These are phyloP conservation scores for Prunella vulgaris DNA, from an alignment of 257 asterid species.

Conservation along the genomic window DNA sequence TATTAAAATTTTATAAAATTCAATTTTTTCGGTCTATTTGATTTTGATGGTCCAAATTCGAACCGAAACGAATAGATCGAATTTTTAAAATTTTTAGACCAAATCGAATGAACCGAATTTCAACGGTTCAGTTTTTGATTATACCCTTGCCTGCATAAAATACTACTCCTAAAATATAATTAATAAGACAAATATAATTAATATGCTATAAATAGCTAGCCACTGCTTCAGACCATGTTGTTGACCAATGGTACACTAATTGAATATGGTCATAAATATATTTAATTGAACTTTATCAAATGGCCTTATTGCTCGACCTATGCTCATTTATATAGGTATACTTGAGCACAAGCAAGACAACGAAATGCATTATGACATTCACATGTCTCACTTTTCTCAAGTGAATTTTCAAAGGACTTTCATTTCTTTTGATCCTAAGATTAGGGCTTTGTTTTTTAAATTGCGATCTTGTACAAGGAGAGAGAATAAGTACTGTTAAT, in stretches of 20 bases:
- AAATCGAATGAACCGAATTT: no score
- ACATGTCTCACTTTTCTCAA: slow-evolving; percentile 46
- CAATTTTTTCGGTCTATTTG: no score
- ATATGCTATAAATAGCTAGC: slow-evolving; percentile 5
- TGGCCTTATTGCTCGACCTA: slow-evolving; percentile 1
- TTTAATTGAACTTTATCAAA: slow-evolving; percentile 13
- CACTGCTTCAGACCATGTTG: neutral
- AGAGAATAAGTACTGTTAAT: neutral
- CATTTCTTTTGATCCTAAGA: neutral
- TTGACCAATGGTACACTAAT: neutral
- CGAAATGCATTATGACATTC: slow-evolving; percentile 47
- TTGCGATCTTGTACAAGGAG: neutral
- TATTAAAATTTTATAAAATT: no score
- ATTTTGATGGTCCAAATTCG: no score
- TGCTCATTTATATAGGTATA: slow-evolving; percentile 6
- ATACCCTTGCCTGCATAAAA: no score
- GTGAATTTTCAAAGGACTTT: slow-evolving; percentile 16
- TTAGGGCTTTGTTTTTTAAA: slow-evolving; percentile 1
- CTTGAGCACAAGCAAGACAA: slow-evolving; percentile 64
- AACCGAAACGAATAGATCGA: no score
- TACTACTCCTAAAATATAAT: no score
- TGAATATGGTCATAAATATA: neutral
- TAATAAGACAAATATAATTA: no score
- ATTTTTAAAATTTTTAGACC: no score
- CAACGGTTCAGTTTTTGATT: no score